Percentiles rank a stretch among this genome's conserved stretches.
These are phyloP conservation scores for Arbutus unedo DNA, from an alignment of 148 eudicot species.

Conservation along the genomic window DNA sequence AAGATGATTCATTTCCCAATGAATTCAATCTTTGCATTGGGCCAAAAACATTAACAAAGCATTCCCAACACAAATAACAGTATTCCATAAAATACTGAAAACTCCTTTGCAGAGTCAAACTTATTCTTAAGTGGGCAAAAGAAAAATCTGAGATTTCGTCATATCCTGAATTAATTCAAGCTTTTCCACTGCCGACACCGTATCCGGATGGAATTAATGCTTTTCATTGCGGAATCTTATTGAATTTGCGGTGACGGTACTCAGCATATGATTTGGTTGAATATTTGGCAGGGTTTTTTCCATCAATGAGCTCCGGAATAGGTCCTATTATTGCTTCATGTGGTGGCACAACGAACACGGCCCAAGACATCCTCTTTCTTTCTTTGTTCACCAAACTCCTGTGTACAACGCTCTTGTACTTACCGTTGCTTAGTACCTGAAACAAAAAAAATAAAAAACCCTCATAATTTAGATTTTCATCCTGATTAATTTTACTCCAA, in stretches of 20 bases:
- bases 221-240: constrained; percentile 38
- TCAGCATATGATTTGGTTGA: constrained; percentile 36
- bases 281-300: constrained; percentile 31
- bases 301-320: constrained; percentile 26
- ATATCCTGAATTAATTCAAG: background rate
- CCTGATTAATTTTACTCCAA: too few species aligned
- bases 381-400: constrained; percentile 44
- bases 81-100: too few species aligned
- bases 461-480: too few species aligned
- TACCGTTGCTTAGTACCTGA: constrained; percentile 47
- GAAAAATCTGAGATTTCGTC: background rate
- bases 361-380: constrained; percentile 43
- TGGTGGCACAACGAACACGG: constrained; percentile 44
- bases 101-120: background rate
- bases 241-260: constrained; percentile 37
- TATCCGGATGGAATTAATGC: background rate
- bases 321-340: constrained; percentile 31
- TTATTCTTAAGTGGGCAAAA: background rate
- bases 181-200: background rate
- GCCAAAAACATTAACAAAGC: too few species aligned
- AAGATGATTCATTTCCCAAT: too few species aligned
- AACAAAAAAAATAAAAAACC: background rate
- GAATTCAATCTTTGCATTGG: too few species aligned
- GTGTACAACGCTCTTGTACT: constrained; percentile 45
- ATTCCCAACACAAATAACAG: too few species aligned